Evolutionary conservation across 139 green algal genomes (phyloP).

Genomic region (Pedinophyceae sp.): DNA sequence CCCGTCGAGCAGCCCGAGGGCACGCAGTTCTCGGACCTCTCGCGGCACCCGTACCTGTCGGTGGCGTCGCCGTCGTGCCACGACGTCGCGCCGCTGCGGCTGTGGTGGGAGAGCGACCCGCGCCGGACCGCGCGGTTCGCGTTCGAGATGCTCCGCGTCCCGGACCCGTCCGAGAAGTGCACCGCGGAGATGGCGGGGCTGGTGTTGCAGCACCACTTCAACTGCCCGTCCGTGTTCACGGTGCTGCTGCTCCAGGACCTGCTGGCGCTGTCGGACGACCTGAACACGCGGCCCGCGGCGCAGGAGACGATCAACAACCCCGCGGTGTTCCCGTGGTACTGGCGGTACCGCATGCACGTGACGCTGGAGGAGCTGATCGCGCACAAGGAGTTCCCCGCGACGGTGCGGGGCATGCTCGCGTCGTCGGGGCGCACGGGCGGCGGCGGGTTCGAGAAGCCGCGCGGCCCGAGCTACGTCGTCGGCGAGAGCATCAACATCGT

Average conservation of each 20-base stretch:
- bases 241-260: conserved; percentile 43
- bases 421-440: conserved; percentile 4
- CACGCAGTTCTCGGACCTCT: conserved; percentile 59
- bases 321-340: conserved; percentile 85
- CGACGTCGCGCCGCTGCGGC: conserved; percentile 59
- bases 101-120: conserved; percentile 54
- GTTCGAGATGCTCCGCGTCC: conserved; percentile 15
- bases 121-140: conserved; percentile 57
- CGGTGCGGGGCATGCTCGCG: conserved; percentile 3
- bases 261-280: conserved; percentile 23
- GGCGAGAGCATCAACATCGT: too few species aligned
- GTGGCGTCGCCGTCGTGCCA: conserved; percentile 78
- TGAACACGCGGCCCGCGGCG: conserved; percentile 25
- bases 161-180: neutral
- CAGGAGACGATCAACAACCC: conserved; percentile 96
- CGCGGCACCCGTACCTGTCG: conserved; percentile 52
- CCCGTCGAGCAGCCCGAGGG: conserved; percentile 10
- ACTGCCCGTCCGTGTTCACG: conserved; percentile 4
- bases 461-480: too few species aligned
- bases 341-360: conserved; percentile 55
- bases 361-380: conserved; percentile 29
- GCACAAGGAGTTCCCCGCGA: conserved; percentile 15
- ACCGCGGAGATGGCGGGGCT: neutral
- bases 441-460: too few species aligned
- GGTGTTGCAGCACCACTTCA: conserved; percentile 10